Evolutionary conservation across 2,329 filamentous ascomycete genomes (phyloP).

Genomic region (Hypoxylon sp.): DNA sequence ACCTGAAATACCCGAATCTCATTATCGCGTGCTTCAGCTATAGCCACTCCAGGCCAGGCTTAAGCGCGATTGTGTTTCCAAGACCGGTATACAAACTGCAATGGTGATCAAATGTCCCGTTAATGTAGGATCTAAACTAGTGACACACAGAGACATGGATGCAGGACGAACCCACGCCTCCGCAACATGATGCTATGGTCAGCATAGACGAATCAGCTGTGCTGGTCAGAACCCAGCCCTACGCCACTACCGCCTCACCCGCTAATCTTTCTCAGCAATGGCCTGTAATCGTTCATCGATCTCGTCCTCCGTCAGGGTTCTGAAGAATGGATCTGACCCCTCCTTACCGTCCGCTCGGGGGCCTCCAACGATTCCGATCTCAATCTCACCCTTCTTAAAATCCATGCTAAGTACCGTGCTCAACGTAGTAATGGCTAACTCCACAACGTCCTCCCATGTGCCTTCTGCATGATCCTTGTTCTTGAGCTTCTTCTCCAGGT

Average conservation of each 20-base stretch:
- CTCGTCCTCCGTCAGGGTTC: slow-evolving; percentile 94
- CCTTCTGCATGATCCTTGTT: slow-evolving; percentile 97
- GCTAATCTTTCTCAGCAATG: slow-evolving; percentile 97
- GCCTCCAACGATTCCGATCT: slow-evolving; percentile 96
- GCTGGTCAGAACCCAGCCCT: slow-evolving; percentile 46
- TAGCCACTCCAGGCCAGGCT: slow-evolving; percentile 28
- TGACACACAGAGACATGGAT: slow-evolving; percentile 44
- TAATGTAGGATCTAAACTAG: slow-evolving; percentile 44
- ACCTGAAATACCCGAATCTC: slow-evolving; percentile 37
- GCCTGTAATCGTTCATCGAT: slow-evolving; percentile 98
- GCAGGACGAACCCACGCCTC: slow-evolving; percentile 38
- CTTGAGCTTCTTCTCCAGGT: slow-evolving; percentile 99
- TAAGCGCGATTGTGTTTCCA: slow-evolving; percentile 22
- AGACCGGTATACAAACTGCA: slow-evolving; percentile 13
- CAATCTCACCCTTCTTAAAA: slow-evolving; percentile 99
- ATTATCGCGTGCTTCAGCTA: slow-evolving; percentile 40
- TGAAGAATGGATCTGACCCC: slow-evolving; percentile 83
- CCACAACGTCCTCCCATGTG: slow-evolving; percentile 96
- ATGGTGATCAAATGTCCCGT: slow-evolving; percentile 39
- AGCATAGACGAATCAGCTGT: slow-evolving; percentile 43
- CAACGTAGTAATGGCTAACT: slow-evolving; percentile 94
- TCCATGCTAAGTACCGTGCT: slow-evolving; percentile 98
- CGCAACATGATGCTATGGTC: slow-evolving; percentile 34
- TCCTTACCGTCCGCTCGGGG: slow-evolving; percentile 86
- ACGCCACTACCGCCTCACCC: slow-evolving; percentile 47